Percentiles rank a stretch among this genome's conserved stretches.
These are phyloP conservation scores for Populus simonii DNA, from an alignment of 345 rosid species.

Conservation along the genomic window DNA sequence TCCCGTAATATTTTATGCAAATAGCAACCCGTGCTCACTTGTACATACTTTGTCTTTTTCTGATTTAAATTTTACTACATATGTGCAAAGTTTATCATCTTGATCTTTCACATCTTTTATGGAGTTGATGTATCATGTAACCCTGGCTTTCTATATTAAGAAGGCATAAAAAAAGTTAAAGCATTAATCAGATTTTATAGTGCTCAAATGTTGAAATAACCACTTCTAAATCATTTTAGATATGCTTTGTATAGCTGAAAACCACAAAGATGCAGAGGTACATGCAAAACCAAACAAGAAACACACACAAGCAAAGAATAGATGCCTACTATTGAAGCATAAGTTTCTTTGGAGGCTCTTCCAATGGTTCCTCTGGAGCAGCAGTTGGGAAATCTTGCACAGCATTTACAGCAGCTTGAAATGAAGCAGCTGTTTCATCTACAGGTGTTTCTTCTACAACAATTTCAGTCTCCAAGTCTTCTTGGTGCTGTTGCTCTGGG, in stretches of 20 bases:
- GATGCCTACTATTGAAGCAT: slow-evolving; percentile 80
- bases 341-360: slow-evolving; percentile 70
- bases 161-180: background rate
- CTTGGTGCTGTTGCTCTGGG: slow-evolving; percentile 58
- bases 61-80: background rate
- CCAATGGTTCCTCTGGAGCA: slow-evolving; percentile 56
- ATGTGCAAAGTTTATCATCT: background rate
- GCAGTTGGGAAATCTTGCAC: slow-evolving; percentile 46
- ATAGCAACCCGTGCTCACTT: background rate
- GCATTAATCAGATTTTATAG: background rate
- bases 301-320: background rate
- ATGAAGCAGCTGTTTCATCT: slow-evolving; percentile 44
- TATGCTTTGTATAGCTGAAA: background rate
- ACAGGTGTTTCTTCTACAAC: slow-evolving; percentile 56
- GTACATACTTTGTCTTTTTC: background rate
- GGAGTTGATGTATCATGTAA: background rate
- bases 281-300: background rate
- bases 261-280: background rate
- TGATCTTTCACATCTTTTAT: background rate
- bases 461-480: slow-evolving; percentile 57
- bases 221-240: background rate
- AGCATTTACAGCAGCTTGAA: slow-evolving; percentile 38
- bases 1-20: background rate
- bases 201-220: background rate
- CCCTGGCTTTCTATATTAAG: background rate